phyloP scores from a whole-genome alignment of 768 basidiomycete species.

The Calocera cornea region DNA sequence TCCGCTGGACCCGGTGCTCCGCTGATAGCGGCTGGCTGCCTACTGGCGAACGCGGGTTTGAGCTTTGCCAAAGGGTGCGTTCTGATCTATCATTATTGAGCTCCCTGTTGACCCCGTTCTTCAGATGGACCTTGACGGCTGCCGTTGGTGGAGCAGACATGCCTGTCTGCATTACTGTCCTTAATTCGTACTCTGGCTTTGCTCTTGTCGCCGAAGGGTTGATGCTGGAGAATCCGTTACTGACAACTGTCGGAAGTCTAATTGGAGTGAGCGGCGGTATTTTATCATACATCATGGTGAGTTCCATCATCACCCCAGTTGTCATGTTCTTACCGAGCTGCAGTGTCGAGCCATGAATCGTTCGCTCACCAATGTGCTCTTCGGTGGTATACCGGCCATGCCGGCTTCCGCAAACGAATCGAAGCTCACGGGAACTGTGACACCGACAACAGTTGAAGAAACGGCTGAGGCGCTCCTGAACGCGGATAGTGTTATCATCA shows the following conservation, averaged over 20 bases:
- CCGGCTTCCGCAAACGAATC: conserved; percentile 38
- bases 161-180: conserved; percentile 83
- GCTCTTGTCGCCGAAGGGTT: conserved; percentile 77
- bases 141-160: conserved; percentile 91
- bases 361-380: conserved; percentile 69
- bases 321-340: conserved; percentile 5
- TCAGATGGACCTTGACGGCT: conserved; percentile 56
- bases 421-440: conserved; percentile 74
- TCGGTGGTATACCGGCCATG: conserved; percentile 57
- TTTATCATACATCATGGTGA: conserved; percentile 82
- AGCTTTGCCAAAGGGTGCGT: conserved; percentile 69
- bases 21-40: conserved; percentile 60
- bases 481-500: conserved; percentile 67
- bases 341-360: conserved; percentile 91
- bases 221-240: conserved; percentile 75
- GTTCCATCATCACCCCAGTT: conserved; percentile 13
- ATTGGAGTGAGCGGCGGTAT: conserved; percentile 87
- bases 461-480: conserved; percentile 64
- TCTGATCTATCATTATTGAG: not conserved
- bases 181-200: conserved; percentile 85
- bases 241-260: conserved; percentile 71
- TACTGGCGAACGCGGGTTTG: conserved; percentile 55
- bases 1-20: conserved; percentile 56
- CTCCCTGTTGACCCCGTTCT: not conserved
- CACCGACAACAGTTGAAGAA: conserved; percentile 58